These are phyloP conservation scores for Penicillium verhagenii DNA, from an alignment of 495 filamentous ascomycete species.

Conservation along the genomic window DNA sequence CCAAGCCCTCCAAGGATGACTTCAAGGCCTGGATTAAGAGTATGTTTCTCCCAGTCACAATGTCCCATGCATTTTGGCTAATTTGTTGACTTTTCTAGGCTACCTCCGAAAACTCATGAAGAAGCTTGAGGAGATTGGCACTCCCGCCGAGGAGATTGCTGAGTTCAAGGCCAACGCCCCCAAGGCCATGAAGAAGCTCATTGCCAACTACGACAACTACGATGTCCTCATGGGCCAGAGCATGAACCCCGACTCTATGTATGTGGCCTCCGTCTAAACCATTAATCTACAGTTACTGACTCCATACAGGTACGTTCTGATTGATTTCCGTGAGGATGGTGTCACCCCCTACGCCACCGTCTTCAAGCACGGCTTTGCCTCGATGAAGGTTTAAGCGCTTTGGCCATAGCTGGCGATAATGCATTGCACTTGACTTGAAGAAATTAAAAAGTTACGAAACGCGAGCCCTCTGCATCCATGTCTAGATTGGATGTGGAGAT, in stretches of 20 bases:
- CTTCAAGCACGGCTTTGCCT: constrained; percentile 93
- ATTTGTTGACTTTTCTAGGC: constrained; percentile 38
- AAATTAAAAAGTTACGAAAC: constrained; percentile 26
- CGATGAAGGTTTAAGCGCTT: constrained; percentile 83
- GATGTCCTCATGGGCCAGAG: constrained; percentile 90
- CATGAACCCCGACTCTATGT: constrained; percentile 93
- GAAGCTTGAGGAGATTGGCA: constrained; percentile 63
- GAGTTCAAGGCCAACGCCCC: constrained; percentile 73
- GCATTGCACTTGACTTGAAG: constrained; percentile 30
- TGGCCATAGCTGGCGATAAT: constrained; percentile 21
- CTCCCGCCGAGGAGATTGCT: constrained; percentile 67
- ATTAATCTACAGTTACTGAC: constrained; percentile 1
- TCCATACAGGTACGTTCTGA: constrained; percentile 72
- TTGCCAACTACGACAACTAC: constrained; percentile 86
- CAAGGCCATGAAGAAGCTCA: constrained; percentile 73
- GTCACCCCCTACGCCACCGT: constrained; percentile 82
- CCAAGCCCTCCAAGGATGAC: constrained; percentile 64
- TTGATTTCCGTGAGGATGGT: constrained; percentile 97
- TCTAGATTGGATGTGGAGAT: constrained; percentile 16
- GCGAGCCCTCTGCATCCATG: constrained; percentile 22
- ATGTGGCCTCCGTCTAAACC: constrained; percentile 21
- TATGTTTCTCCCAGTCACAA: constrained; percentile 36
- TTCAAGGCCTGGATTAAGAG: constrained; percentile 82
- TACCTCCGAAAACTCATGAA: constrained; percentile 81
- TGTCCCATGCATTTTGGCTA: background rate